Conservation (phyloP, 495 filamentous ascomycete species). For the Tetracladium setigerum region DNA sequence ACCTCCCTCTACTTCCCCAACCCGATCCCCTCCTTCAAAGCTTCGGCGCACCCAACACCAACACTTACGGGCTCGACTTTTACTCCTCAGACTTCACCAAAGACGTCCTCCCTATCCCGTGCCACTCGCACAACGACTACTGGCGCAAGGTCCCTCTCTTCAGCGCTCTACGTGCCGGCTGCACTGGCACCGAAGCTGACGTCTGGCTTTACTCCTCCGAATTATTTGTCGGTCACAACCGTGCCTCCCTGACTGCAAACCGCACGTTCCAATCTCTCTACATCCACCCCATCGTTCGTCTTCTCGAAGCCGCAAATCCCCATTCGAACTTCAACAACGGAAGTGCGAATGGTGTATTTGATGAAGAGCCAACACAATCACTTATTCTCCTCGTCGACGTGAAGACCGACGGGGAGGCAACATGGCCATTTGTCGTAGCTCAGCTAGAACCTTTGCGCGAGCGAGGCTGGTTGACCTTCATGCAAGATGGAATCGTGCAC, state of each 20-base stretch:
- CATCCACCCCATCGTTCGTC: conserved; percentile 51
- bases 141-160: conserved; percentile 68
- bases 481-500: conserved; percentile 42
- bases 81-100: conserved; percentile 71
- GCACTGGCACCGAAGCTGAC: conserved; percentile 78
- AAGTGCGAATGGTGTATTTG: conserved; percentile 50
- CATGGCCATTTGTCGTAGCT: conserved; percentile 48
- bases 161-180: conserved; percentile 56
- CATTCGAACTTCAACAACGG: conserved; percentile 33
- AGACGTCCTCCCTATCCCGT: conserved; percentile 59
- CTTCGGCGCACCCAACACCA: conserved; percentile 42
- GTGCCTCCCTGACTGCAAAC: conserved; percentile 39
- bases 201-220: conserved; percentile 74
- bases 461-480: conserved; percentile 49
- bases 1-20: conserved; percentile 51
- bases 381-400: conserved; percentile 67
- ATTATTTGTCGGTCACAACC: conserved; percentile 53
- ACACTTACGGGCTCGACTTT: conserved; percentile 40
- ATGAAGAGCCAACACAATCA: conserved; percentile 48
- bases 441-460: conserved; percentile 60
- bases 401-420: conserved; percentile 45
- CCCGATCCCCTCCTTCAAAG: conserved; percentile 42
- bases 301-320: conserved; percentile 49
- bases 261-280: conserved; percentile 58
- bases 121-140: conserved; percentile 88